Percentiles rank a stretch among this genome's conserved stretches.
Evolutionary conservation across 2,329 filamentous ascomycete species (phyloP).

Genomic region (Lachnellula arida): DNA sequence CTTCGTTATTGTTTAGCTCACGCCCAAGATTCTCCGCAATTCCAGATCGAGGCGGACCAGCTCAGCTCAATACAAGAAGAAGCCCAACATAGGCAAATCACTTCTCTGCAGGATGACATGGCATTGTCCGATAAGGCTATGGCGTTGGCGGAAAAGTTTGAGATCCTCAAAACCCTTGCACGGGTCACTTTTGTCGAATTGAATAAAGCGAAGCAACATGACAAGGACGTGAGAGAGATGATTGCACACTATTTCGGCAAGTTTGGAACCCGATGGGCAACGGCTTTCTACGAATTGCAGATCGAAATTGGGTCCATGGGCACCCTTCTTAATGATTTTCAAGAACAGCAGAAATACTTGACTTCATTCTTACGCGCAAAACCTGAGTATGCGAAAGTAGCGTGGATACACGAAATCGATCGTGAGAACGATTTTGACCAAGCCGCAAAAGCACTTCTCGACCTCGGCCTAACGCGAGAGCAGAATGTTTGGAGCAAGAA

Average conservation of each 20-base stretch:
- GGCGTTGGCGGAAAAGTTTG: constrained; percentile 55
- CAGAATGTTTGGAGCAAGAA: constrained; percentile 88
- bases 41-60: constrained; percentile 42
- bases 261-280: constrained; percentile 49
- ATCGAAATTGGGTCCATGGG: constrained; percentile 63
- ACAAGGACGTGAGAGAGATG: constrained; percentile 24
- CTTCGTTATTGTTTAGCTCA: constrained; percentile 47
- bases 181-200: constrained; percentile 35
- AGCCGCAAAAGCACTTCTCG: constrained; percentile 66
- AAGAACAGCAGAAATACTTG: constrained; percentile 64
- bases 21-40: constrained; percentile 45
- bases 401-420: constrained; percentile 92
- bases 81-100: constrained; percentile 43
- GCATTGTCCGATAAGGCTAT: constrained; percentile 55
- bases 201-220: constrained; percentile 1
- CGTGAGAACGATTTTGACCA: constrained; percentile 69
- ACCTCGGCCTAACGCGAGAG: constrained; percentile 67
- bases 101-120: constrained; percentile 41
- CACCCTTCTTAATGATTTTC: constrained; percentile 64
- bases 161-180: constrained; percentile 59
- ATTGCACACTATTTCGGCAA: constrained; percentile 41
- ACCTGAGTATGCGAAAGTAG: constrained; percentile 68
- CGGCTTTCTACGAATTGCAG: constrained; percentile 75
- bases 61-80: constrained; percentile 40
- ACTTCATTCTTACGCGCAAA: constrained; percentile 74